These are phyloP conservation scores for Ailanthus altissimus DNA, from an alignment of 345 rosid genomes.

Conservation along the genomic window DNA sequence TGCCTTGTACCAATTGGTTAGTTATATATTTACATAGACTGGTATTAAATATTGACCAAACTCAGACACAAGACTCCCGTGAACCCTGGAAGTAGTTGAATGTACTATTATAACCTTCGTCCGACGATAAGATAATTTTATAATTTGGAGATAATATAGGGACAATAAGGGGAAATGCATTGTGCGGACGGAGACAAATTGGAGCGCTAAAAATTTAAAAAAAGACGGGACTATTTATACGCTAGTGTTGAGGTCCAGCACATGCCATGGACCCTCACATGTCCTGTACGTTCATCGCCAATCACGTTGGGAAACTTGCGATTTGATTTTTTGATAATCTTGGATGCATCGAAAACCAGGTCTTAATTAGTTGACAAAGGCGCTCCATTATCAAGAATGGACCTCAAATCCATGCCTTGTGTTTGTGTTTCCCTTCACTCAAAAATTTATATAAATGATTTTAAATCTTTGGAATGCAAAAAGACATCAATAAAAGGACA, in stretches of 20 bases:
- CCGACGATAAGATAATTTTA: not conserved
- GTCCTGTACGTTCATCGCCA: not conserved
- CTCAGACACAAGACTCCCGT: not conserved
- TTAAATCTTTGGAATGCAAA: not conserved
- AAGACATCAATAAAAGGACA: constrained; percentile 18
- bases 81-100: not conserved
- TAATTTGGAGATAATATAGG: not conserved
- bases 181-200: not conserved
- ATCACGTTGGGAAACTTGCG: not conserved
- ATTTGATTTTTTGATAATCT: not conserved
- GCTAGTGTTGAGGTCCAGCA: constrained; percentile 18
- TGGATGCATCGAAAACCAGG: not conserved
- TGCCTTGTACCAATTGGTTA: not conserved
- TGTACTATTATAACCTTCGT: not conserved
- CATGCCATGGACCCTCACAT: constrained; percentile 12
- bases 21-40: not conserved
- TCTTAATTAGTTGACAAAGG: not conserved
- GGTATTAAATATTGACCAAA: constrained; percentile 14
- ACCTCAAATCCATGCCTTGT: constrained; percentile 22
- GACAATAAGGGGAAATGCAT: constrained; percentile 6
- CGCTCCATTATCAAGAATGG: constrained; percentile 20
- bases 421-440: constrained; percentile 26
- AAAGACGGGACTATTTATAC: constrained; percentile 7
- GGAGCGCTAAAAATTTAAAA: constrained; percentile 35
- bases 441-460: not conserved